These are phyloP conservation scores for Candida ortonii DNA, from an alignment of 805 yeast species.

Conservation along the genomic window DNA sequence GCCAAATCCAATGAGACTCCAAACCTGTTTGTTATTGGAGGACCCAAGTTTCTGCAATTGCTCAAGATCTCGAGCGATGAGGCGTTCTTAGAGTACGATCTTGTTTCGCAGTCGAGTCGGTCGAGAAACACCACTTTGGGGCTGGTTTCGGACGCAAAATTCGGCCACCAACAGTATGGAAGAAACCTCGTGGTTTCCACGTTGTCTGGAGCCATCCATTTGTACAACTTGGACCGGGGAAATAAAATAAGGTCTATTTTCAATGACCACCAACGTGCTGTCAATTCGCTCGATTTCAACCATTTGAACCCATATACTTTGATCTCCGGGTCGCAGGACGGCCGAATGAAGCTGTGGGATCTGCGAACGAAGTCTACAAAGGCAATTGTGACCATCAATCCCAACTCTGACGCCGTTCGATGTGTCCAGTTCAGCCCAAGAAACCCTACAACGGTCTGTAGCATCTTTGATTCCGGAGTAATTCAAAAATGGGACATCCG, in stretches of 20 bases:
- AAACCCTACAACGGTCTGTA: constrained; percentile 57
- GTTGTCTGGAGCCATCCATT: constrained; percentile 46
- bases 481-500: constrained; percentile 87
- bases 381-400: constrained; percentile 50
- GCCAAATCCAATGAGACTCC: constrained; percentile 35
- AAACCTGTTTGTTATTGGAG: constrained; percentile 39
- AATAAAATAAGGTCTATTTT: constrained; percentile 30
- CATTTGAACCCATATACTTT: constrained; percentile 39
- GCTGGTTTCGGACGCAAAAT: constrained; percentile 40
- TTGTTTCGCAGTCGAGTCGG: constrained; percentile 27
- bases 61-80: constrained; percentile 33
- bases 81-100: constrained; percentile 34
- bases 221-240: constrained; percentile 31
- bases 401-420: constrained; percentile 70
- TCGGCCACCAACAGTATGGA: constrained; percentile 40
- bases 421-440: constrained; percentile 53
- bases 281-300: constrained; percentile 42
- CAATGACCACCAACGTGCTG: constrained; percentile 45
- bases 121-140: constrained; percentile 38
- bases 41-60: constrained; percentile 41
- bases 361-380: constrained; percentile 44
- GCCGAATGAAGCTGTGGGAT: constrained; percentile 76
- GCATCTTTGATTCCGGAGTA: constrained; percentile 86
- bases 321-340: constrained; percentile 76
- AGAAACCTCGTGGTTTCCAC: constrained; percentile 42